Evolutionary conservation across 2,329 filamentous ascomycete species (phyloP), one percentile per base, ranked within the genome.

Genomic region (Pleomassaria siparia): DNA sequence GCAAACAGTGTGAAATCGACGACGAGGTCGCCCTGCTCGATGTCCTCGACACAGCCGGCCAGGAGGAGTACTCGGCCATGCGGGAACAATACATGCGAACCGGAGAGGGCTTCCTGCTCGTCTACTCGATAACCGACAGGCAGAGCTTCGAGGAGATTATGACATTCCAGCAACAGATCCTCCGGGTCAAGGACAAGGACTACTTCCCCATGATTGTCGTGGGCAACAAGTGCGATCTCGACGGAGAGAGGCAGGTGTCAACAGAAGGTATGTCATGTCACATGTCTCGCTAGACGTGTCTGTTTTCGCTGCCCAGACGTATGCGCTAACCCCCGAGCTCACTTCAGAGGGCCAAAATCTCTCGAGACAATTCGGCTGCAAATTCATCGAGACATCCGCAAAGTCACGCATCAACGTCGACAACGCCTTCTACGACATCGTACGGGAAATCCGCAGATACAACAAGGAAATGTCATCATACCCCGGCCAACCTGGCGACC

Each of bases 1-100:
- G 94, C 79, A 99, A 99, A 86, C 94, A 97, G 82, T 97, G 94
- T 74, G 87, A 96, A 63, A 95, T 99, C 72, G 94, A 99, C 72
- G 94, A 97, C 64, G 94, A 99, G 76, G 91, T 96, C 60, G 94
- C 94, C 43, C 83, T 99, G 51, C 87, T 99, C 74, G 94, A 99
- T 74, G 94, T 99, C 55, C 86, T 97, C 72, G 94, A 99, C 75
- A 99, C 94, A 45, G 94, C 94, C 54, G 94, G 94, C 51, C 94
- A 99, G 75, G 94, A 99, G 76, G 94, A 99, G 78, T 99, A 97
- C 80, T 96, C 91, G 47, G 94, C 94, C 44, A 97, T 99, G 94
- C 84, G 94, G 70, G 94, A 99, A 79, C 94, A 97, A 77, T 99
- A 97, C 82, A 99, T 99, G 92, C 87, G 94, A 67, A 97, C 92